Conservation (phyloP, 176 grass and related monocot genomes). For the Zoysia pacifica region DNA sequence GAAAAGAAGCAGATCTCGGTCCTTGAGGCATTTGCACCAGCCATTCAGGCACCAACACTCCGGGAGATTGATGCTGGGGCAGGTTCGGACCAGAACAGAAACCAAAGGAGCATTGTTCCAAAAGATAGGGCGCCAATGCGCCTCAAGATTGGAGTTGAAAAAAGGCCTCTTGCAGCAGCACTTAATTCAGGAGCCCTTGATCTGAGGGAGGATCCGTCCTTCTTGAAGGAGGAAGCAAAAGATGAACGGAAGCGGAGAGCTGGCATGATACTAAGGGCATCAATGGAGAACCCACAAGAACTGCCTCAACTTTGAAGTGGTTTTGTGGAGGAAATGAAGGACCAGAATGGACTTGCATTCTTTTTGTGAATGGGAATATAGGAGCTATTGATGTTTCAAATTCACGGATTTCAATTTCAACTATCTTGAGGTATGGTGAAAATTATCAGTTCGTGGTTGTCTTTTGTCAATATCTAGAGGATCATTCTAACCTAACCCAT, state of each 20-base stretch:
- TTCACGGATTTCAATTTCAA: constrained; percentile 18
- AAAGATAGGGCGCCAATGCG: constrained; percentile 61
- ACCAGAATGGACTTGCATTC: constrained; percentile 34
- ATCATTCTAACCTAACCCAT: neutral
- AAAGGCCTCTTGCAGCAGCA: constrained; percentile 32
- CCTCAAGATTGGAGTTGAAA: constrained; percentile 62
- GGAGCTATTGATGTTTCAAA: constrained; percentile 29
- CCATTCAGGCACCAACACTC: constrained; percentile 52
- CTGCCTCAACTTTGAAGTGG: constrained; percentile 48
- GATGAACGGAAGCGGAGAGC: constrained; percentile 76
- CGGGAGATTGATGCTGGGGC: constrained; percentile 49
- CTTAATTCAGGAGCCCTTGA: constrained; percentile 44
- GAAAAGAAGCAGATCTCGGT: constrained; percentile 55
- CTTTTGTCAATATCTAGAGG: neutral
- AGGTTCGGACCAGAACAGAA: constrained; percentile 39
- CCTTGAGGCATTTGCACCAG: constrained; percentile 73
- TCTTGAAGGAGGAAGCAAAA: constrained; percentile 71
- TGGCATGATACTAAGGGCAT: constrained; percentile 74
- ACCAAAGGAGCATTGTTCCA: constrained; percentile 52
- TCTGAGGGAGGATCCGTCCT: constrained; percentile 58
- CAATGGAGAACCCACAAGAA: constrained; percentile 70
- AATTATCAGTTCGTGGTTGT: neutral
- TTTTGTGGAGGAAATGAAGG: constrained; percentile 16
- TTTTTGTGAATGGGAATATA: constrained; percentile 14
- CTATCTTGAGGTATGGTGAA: constrained; percentile 46